Percentiles rank a stretch among this genome's conserved stretches.
phyloP scores from a whole-genome alignment of 192 early-diverging fungal species.

The Umbelopsis ramanniana region DNA sequence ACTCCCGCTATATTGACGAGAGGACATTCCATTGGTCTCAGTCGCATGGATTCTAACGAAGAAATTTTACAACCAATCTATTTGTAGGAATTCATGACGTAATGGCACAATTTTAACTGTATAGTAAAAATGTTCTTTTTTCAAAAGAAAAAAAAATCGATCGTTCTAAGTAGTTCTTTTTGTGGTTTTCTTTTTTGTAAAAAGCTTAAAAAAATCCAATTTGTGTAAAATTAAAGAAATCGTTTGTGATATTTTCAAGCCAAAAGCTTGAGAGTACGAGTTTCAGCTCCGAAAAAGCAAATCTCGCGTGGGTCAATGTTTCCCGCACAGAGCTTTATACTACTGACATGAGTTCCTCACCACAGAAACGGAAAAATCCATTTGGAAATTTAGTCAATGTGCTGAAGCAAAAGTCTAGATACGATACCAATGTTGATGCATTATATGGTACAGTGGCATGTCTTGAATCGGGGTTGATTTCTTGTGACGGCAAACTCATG shows the following conservation, averaged over 20 bases:
- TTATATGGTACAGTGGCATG: not conserved
- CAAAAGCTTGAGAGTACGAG: not conserved
- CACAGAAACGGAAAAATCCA: conserved; percentile 19
- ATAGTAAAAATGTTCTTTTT: not conserved
- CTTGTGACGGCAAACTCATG: not conserved
- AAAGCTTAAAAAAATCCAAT: no score
- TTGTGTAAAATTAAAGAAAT: no score
- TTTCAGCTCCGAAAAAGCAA: not conserved
- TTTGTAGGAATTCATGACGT: conserved; percentile 2
- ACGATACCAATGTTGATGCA: not conserved
- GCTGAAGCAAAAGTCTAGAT: conserved; percentile 14
- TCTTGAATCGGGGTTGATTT: not conserved
- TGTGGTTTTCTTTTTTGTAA: no score
- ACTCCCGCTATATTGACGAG: not conserved
- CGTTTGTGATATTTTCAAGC: no score
- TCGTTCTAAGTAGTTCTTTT: not conserved
- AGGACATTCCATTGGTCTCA: not conserved
- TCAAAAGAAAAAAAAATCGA: not conserved
- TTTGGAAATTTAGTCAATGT: conserved; percentile 5
- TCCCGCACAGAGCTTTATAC: not conserved
- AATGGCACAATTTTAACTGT: not conserved
- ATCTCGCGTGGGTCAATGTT: not conserved
- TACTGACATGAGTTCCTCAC: conserved; percentile 3
- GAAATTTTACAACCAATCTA: not conserved
- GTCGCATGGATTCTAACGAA: not conserved